Conservation (phyloP, 2,329 filamentous ascomycete genomes). For the Aspergillus sp. region DNA sequence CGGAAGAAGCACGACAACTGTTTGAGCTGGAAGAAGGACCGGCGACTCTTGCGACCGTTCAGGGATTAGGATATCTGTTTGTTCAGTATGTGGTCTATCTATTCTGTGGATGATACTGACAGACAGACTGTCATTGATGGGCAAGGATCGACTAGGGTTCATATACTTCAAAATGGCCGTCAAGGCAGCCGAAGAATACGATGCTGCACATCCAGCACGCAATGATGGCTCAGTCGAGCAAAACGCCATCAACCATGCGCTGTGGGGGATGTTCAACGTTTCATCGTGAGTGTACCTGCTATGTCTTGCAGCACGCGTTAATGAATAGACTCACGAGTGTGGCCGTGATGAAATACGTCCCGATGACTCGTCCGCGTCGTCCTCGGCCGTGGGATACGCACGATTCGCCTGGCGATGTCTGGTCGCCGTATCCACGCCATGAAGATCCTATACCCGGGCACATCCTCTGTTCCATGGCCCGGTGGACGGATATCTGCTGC, state of each 20-base stretch:
- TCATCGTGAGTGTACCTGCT: conserved; percentile 6
- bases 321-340: background rate
- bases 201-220: conserved; percentile 8
- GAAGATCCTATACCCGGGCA: conserved; percentile 12
- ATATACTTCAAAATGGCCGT: conserved; percentile 20
- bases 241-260: conserved; percentile 11
- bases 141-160: conserved; percentile 25
- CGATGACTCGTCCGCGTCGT: conserved; percentile 8
- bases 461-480: conserved; percentile 19
- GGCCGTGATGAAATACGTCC: conserved; percentile 16
- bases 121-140: conserved; percentile 19
- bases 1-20: conserved; percentile 23
- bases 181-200: conserved; percentile 17
- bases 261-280: conserved; percentile 16
- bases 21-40: conserved; percentile 20
- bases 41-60: conserved; percentile 20
- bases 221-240: conserved; percentile 7
- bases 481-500: conserved; percentile 17
- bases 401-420: conserved; percentile 9
- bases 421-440: conserved; percentile 20
- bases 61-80: conserved; percentile 21
- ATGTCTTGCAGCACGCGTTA: background rate
- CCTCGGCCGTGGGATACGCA: conserved; percentile 9
- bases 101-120: background rate
- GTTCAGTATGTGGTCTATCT: conserved; percentile 10